phyloP scores from a whole-genome alignment of 257 asterid genomes.

The Solanum sejunctum region DNA sequence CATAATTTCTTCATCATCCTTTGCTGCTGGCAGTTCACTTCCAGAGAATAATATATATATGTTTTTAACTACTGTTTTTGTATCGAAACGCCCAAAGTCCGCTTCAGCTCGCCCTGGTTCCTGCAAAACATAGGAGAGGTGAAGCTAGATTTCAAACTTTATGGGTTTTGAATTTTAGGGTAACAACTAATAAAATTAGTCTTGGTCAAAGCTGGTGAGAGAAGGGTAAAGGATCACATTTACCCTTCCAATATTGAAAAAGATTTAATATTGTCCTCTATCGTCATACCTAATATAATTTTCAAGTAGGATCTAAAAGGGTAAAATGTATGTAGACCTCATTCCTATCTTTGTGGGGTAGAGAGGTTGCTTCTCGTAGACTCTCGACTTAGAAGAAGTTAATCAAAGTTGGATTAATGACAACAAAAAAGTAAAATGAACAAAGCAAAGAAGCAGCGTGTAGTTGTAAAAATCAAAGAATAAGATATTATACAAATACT shows the following conservation, averaged over 20 bases:
- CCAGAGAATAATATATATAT: conserved; percentile 61
- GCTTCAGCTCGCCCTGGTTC: conserved; percentile 77
- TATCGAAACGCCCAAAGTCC: conserved; percentile 64
- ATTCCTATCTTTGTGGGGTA: too few species aligned
- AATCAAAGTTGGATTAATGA: not conserved
- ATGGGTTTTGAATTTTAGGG: not conserved
- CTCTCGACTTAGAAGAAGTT: not conserved
- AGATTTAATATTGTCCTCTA: not conserved
- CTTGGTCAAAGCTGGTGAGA: not conserved
- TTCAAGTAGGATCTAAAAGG: rapidly evolving
- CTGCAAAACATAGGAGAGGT: conserved; percentile 7
- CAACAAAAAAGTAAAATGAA: not conserved
- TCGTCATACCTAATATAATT: too few species aligned
- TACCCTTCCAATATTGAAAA: not conserved
- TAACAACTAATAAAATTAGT: not conserved
- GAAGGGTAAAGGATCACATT: not conserved
- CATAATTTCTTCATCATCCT: conserved; percentile 66
- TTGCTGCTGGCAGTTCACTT: conserved; percentile 47
- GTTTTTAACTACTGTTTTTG: conserved; percentile 56
- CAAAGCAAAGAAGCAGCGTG: not conserved
- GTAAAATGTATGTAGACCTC: too few species aligned
- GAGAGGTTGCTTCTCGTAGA: not conserved
- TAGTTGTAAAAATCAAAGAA: too few species aligned
- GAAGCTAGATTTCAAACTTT: not conserved
- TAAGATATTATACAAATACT: too few species aligned